Evolutionary conservation across 495 filamentous ascomycete species (phyloP), one percentile per base, ranked within the genome.

Genomic region (Daldinia caldariorum): DNA sequence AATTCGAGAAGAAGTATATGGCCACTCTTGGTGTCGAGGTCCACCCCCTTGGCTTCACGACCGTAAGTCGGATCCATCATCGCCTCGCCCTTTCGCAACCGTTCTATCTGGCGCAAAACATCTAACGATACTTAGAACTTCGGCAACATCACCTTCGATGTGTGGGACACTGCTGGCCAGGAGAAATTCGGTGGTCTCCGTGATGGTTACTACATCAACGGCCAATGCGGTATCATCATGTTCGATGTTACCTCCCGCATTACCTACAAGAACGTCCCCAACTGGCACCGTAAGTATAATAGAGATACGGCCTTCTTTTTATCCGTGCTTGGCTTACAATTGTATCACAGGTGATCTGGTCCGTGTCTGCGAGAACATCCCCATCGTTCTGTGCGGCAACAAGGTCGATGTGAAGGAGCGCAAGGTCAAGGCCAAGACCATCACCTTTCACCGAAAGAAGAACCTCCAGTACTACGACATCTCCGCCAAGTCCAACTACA

Each of bases 1-100:
- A 99, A 80, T 99, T 99, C 79, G 96, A 99, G 88, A 99, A 99
- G 90, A 99, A 98, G 86, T 99, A 99, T 83, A 97, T 99, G 81
- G 96, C 96, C 69, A 99, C 96, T 62, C 90, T 99, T 64, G 96
- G 96, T 91, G 96, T 99, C 75, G 96, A 99, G 81, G 96, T 99
- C 72, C 96, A 99, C 84, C 92, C 94, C 79, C 90, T 97, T 67
- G 89, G 86, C 74, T 97, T 97, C 88, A 92, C 88, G 75, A 97
- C 94, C 77, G 92, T 97, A 92, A 83, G 91, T 87, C 80, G 76
- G 74, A 70, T 79, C 70, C 67, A 60, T 45, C 43, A 73, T 65
- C 35, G 20, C 47, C 63, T 62, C 61, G 53, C 39, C 60, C 18
- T 65, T 37, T 54, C 45, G 45, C 69, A 54, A 55, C 50, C 35